Percentiles rank a stretch among this genome's conserved stretches.
These are phyloP conservation scores for Amanita fuliginea DNA, from an alignment of 768 basidiomycete species.

Conservation along the genomic window DNA sequence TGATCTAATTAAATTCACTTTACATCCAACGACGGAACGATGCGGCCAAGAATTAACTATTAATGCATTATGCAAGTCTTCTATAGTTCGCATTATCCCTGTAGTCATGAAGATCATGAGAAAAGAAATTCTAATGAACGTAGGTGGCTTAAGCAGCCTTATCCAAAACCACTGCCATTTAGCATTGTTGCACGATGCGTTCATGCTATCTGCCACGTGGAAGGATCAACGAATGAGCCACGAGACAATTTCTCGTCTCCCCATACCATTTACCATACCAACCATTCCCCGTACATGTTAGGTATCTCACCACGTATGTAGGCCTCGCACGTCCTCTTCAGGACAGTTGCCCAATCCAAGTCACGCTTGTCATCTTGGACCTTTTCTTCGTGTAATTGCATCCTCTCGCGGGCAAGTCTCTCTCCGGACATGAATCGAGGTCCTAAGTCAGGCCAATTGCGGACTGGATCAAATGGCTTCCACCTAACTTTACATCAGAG, in stretches of 20 bases:
- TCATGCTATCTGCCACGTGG: neutral
- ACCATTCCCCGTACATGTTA: conserved; percentile 91
- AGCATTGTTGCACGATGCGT: neutral
- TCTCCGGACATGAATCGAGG: conserved; percentile 69
- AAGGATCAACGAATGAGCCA: too few species aligned
- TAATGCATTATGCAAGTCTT: neutral
- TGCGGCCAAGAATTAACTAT: neutral
- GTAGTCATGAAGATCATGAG: neutral
- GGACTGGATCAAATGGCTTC: conserved; percentile 85
- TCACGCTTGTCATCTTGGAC: conserved; percentile 66
- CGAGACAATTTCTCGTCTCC: neutral
- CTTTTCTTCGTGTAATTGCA: conserved; percentile 25
- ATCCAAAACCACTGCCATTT: neutral
- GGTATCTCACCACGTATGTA: conserved; percentile 86
- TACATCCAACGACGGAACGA: neutral
- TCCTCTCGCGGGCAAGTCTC: conserved; percentile 43
- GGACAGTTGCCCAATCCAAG: conserved; percentile 84
- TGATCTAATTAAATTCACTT: neutral
- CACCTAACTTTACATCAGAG: conserved; percentile 46
- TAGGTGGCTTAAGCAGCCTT: neutral
- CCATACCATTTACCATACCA: conserved; percentile 31
- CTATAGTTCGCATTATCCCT: neutral
- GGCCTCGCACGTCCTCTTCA: conserved; percentile 92
- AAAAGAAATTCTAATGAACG: neutral
- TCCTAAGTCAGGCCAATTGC: conserved; percentile 96